A percentile compares a stretch with the other conserved stretches of the same genome.
Evolutionary conservation across 805 yeast species (phyloP).

Genomic region (Ascoidea rubescens): DNA sequence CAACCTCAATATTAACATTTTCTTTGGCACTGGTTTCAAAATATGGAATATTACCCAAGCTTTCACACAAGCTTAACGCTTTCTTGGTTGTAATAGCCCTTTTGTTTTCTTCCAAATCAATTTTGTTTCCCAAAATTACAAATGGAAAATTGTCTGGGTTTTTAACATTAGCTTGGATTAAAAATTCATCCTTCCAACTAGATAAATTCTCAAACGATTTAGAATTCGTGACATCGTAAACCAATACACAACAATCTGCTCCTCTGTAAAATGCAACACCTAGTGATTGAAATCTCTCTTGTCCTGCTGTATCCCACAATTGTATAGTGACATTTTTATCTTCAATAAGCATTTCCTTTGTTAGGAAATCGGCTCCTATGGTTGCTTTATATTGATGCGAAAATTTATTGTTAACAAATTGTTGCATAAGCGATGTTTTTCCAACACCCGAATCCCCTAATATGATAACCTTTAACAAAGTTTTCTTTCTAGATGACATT

Average conservation of each 20-base stretch:
- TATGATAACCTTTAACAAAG: constrained; percentile 74
- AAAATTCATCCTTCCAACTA: constrained; percentile 90
- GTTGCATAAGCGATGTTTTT: constrained; percentile 93
- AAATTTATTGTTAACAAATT: constrained; percentile 89
- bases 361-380: constrained; percentile 92
- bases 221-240: constrained; percentile 90
- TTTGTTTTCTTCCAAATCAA: constrained; percentile 86
- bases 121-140: constrained; percentile 87
- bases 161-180: constrained; percentile 82
- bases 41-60: constrained; percentile 71
- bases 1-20: constrained; percentile 87
- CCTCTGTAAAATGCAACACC: constrained; percentile 98
- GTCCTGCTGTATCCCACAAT: constrained; percentile 99
- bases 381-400: constrained; percentile 95
- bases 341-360: constrained; percentile 80
- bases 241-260: constrained; percentile 94
- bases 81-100: constrained; percentile 50
- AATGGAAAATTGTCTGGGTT: constrained; percentile 95
- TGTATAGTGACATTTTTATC: constrained; percentile 48
- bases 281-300: constrained; percentile 89
- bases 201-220: constrained; percentile 83
- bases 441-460: constrained; percentile 98
- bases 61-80: constrained; percentile 48
- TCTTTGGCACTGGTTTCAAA: constrained; percentile 98
- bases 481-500: constrained; percentile 44